Percentiles rank a stretch among this genome's conserved stretches.
phyloP scores from a whole-genome alignment of 768 basidiomycete genomes.

The Hysterangium stoloniferum region DNA sequence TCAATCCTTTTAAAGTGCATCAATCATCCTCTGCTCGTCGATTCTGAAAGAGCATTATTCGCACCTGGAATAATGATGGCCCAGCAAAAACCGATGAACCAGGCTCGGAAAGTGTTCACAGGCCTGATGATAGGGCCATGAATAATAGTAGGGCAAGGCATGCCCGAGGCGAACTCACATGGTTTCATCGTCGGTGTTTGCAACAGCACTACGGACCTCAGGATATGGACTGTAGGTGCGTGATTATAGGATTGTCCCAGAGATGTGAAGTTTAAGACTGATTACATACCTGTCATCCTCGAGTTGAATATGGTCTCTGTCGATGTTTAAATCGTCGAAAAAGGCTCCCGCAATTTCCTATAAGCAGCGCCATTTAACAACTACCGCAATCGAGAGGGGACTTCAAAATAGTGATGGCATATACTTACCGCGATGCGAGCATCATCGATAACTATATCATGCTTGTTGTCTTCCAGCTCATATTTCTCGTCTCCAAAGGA shows the following conservation, averaged over 20 bases:
- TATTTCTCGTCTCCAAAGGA: constrained; percentile 13
- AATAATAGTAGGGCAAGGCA: no score
- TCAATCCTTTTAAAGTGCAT: constrained; percentile 38
- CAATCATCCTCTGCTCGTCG: constrained; percentile 34
- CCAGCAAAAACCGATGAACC: constrained; percentile 66
- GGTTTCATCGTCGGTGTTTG: constrained; percentile 60
- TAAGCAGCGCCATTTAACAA: background rate
- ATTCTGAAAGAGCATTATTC: background rate
- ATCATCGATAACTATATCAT: background rate
- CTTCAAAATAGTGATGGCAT: background rate
- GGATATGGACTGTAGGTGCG: constrained; percentile 42
- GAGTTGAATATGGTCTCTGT: constrained; percentile 38
- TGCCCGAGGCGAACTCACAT: no score
- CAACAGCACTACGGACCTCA: constrained; percentile 63
- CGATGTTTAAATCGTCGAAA: constrained; percentile 50
- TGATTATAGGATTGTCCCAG: constrained; percentile 9
- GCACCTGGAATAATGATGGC: constrained; percentile 51
- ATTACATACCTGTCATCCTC: constrained; percentile 23
- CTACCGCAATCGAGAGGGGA: background rate
- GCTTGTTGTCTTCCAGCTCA: background rate
- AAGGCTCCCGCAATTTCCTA: constrained; percentile 11
- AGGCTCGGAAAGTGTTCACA: constrained; percentile 56
- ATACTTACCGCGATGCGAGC: background rate
- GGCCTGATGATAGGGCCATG: no score
- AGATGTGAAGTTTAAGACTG: no score